Evolutionary conservation across 2,329 filamentous ascomycete species (phyloP).

Genomic region (Grosmannia serpens): DNA sequence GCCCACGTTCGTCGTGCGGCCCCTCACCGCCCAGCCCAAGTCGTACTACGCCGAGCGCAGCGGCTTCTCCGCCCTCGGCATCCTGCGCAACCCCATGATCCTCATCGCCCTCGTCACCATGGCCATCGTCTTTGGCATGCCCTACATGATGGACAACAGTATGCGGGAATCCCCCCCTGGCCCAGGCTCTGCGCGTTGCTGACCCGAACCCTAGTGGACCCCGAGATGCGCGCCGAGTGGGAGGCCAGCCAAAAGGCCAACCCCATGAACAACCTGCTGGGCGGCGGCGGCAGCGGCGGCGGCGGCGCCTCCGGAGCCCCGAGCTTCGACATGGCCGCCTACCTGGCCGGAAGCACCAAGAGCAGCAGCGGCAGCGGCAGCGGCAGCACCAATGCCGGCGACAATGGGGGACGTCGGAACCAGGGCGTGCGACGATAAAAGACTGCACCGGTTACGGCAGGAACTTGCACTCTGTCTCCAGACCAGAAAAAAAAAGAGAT

Average conservation of each 20-base stretch:
- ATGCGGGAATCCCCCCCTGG: constrained; percentile 27
- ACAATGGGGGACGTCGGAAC: constrained; percentile 19
- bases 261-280: constrained; percentile 48
- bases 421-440: constrained; percentile 27
- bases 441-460: no score
- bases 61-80: constrained; percentile 66
- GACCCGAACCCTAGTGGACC: constrained; percentile 59
- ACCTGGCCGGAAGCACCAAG: constrained; percentile 40
- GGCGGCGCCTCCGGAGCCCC: constrained; percentile 29
- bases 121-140: constrained; percentile 80
- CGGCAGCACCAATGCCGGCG: constrained; percentile 14
- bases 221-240: constrained; percentile 87
- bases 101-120: constrained; percentile 78
- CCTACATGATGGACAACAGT: constrained; percentile 94
- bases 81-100: constrained; percentile 95
- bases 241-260: constrained; percentile 77
- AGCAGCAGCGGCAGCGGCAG: constrained; percentile 16
- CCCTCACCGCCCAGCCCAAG: constrained; percentile 47
- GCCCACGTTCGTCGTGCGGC: constrained; percentile 43
- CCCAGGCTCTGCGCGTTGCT: neutral
- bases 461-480: neutral
- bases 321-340: constrained; percentile 52
- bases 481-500: neutral
- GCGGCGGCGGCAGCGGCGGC: constrained; percentile 26
- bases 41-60: constrained; percentile 66